Evolutionary conservation across 2,329 filamentous ascomycete genomes (phyloP).

Genomic region (Leptosphaerulina australis): DNA sequence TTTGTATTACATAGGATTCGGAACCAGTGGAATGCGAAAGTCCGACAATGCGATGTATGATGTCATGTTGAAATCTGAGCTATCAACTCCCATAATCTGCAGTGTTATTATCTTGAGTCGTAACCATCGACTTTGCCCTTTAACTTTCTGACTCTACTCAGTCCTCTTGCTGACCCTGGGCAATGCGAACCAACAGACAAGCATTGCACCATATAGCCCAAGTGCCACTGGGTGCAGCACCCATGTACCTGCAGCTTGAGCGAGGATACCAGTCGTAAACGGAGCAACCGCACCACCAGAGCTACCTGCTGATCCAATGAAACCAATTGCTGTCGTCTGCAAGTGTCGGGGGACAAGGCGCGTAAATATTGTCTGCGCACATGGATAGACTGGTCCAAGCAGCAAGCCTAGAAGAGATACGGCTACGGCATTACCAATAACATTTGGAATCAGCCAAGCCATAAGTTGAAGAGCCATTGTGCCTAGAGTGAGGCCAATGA

Average conservation of each 20-base stretch:
- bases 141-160: slow-evolving; percentile 53
- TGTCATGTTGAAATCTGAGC: slow-evolving; percentile 13
- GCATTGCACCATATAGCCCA: slow-evolving; percentile 68
- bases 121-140: not conserved
- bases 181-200: slow-evolving; percentile 67
- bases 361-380: slow-evolving; percentile 68
- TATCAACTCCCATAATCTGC: not conserved
- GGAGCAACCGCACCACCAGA: slow-evolving; percentile 71
- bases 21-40: slow-evolving; percentile 5
- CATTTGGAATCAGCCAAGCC: slow-evolving; percentile 77
- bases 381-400: slow-evolving; percentile 80
- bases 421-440: slow-evolving; percentile 60
- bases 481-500: slow-evolving; percentile 66
- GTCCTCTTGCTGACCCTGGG: slow-evolving; percentile 64
- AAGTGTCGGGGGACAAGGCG: slow-evolving; percentile 64
- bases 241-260: slow-evolving; percentile 66
- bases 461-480: slow-evolving; percentile 73
- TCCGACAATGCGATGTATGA: slow-evolving; percentile 12
- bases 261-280: slow-evolving; percentile 68
- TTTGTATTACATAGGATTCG: slow-evolving; percentile 9
- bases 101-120: not conserved
- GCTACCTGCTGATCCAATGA: slow-evolving; percentile 72
- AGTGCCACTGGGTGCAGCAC: slow-evolving; percentile 71
- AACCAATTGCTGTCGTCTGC: slow-evolving; percentile 67
- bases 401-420: slow-evolving; percentile 70